Evolutionary conservation across 2,329 filamentous ascomycete species (phyloP).

Genomic region (Bretziella fagacearum): DNA sequence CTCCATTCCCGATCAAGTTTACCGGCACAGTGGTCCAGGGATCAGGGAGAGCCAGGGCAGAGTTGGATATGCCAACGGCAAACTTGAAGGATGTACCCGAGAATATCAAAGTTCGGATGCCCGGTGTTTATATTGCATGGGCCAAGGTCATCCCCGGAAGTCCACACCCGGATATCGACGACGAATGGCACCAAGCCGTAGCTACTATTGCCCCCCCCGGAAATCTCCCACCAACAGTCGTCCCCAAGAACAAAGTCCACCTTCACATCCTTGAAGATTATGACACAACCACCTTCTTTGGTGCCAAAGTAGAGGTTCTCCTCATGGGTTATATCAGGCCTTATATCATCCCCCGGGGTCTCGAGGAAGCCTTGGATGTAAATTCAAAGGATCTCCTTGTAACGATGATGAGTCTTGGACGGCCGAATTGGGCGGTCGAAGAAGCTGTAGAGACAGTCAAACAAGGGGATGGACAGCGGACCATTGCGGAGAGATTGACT

Average conservation of each 20-base stretch:
- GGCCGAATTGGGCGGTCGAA: slow-evolving; percentile 29
- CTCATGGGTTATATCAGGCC: slow-evolving; percentile 43
- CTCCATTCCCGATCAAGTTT: slow-evolving; percentile 38
- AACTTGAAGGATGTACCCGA: slow-evolving; percentile 36
- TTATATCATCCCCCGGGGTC: slow-evolving; percentile 13
- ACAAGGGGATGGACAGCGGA: slow-evolving; percentile 26
- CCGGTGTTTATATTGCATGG: slow-evolving; percentile 51
- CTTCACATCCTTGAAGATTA: slow-evolving; percentile 39
- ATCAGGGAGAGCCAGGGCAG: slow-evolving; percentile 24
- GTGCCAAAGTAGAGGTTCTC: slow-evolving; percentile 32
- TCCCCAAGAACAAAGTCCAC: slow-evolving; percentile 32
- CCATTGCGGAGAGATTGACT: slow-evolving; percentile 29
- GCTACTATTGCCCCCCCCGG: slow-evolving; percentile 38
- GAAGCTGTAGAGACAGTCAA: slow-evolving; percentile 25
- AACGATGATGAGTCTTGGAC: slow-evolving; percentile 29
- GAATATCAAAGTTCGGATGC: slow-evolving; percentile 35
- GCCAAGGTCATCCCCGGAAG: slow-evolving; percentile 26
- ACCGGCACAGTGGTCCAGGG: slow-evolving; percentile 30
- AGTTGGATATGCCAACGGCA: slow-evolving; percentile 35
- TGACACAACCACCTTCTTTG: slow-evolving; percentile 25
- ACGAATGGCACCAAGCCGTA: slow-evolving; percentile 40
- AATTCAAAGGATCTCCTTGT: slow-evolving; percentile 27
- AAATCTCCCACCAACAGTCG: slow-evolving; percentile 28
- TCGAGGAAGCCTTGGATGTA: slow-evolving; percentile 19
- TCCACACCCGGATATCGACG: slow-evolving; percentile 4